phyloP scores from a whole-genome alignment of 441 rosid genomes.

The Adansonia gregorii region DNA sequence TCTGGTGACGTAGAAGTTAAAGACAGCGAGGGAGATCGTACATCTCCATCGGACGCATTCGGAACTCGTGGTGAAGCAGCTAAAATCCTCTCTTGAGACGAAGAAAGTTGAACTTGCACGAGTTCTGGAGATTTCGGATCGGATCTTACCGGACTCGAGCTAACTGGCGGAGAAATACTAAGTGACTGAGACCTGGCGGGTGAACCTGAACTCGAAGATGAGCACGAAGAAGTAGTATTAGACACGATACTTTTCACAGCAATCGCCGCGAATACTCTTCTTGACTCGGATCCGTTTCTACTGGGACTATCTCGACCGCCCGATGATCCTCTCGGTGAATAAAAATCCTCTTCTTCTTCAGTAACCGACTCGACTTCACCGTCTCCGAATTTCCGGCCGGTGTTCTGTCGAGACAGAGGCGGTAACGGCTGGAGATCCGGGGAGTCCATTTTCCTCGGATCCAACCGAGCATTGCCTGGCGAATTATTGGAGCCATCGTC shows the following conservation, averaged over 20 bases:
- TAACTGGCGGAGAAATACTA: conserved; percentile 83
- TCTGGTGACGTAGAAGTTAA: conserved; percentile 44
- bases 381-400: conserved; percentile 33
- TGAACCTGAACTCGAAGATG: conserved; percentile 72
- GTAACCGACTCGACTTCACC: conserved; percentile 43
- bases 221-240: conserved; percentile 61
- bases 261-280: conserved; percentile 48
- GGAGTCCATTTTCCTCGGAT: conserved; percentile 70
- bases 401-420: conserved; percentile 55
- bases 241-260: conserved; percentile 50
- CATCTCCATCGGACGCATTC: conserved; percentile 34
- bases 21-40: conserved; percentile 34
- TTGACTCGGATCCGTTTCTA: conserved; percentile 67
- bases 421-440: conserved; percentile 95
- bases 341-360: conserved; percentile 79
- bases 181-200: conserved; percentile 73
- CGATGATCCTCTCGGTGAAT: conserved; percentile 80
- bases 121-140: conserved; percentile 54
- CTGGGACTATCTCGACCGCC: conserved; percentile 59
- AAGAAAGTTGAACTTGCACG: conserved; percentile 34
- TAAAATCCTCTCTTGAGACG: conserved; percentile 26
- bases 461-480: conserved; percentile 35
- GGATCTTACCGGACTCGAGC: conserved; percentile 61
- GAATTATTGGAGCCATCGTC: conserved; percentile 38
- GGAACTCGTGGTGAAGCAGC: conserved; percentile 41